These are phyloP conservation scores for Lactarius vividus DNA, from an alignment of 768 basidiomycete species.

Conservation along the genomic window DNA sequence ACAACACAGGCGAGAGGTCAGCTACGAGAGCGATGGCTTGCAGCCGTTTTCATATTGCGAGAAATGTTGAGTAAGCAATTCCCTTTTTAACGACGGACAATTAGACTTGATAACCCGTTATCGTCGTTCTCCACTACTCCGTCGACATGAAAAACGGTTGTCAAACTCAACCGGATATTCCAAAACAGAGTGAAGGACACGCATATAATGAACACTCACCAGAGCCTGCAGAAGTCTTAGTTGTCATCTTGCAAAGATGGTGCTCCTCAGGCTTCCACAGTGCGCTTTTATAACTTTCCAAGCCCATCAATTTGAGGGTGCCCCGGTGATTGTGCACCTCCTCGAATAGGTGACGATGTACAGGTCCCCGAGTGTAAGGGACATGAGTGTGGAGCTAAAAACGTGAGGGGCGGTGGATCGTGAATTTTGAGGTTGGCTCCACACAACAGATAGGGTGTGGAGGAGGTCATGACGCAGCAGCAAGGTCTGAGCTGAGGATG, in stretches of 20 bases:
- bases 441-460: not conserved
- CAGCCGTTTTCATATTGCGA: too few species aligned
- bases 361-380: not conserved
- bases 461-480: not conserved
- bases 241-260: not conserved
- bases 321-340: not conserved
- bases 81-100: not conserved
- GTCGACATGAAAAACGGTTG: not conserved
- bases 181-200: not conserved
- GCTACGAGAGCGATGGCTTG: too few species aligned
- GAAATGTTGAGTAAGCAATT: not conserved
- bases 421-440: not conserved
- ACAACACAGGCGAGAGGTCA: not conserved
- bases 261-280: not conserved
- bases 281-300: not conserved
- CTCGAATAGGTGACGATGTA: not conserved
- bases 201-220: conserved; percentile 7
- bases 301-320: not conserved
- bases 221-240: not conserved
- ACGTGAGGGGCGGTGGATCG: not conserved
- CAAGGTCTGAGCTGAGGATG: too few species aligned
- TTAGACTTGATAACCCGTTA: not conserved
- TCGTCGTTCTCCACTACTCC: not conserved
- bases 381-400: not conserved
- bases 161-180: conserved; percentile 9